Conservation (phyloP, 495 filamentous ascomycete genomes). For the Collariella sp. region DNA sequence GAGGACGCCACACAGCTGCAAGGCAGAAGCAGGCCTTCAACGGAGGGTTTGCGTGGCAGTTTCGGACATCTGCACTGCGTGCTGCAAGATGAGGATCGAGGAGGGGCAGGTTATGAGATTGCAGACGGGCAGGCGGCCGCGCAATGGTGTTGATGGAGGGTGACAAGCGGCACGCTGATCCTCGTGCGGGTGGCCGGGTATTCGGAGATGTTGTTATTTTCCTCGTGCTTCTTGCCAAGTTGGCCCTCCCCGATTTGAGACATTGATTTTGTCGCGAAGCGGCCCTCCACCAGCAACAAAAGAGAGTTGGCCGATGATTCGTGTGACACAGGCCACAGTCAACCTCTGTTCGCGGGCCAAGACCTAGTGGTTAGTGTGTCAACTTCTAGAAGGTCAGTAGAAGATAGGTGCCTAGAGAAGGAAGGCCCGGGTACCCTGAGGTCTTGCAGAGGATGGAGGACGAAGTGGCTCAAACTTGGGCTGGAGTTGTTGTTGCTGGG, state of each 20-base stretch:
- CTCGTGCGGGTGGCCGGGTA: not conserved
- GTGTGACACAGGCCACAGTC: constrained; percentile 20
- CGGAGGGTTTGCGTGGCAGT: not conserved
- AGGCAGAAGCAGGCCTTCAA: not conserved
- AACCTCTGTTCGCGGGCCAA: constrained; percentile 17
- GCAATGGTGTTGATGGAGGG: constrained; percentile 9
- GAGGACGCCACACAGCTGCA: too few species aligned
- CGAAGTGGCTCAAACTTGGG: too few species aligned
- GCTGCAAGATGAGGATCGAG: constrained; percentile 13
- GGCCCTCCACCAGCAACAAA: constrained; percentile 24
- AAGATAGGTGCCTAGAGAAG: constrained; percentile 9
- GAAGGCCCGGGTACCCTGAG: too few species aligned
- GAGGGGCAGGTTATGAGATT: not conserved
- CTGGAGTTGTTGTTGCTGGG: too few species aligned
- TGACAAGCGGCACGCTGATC: not conserved
- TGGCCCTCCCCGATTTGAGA: not conserved
- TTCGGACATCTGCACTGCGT: not conserved
- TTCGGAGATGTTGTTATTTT: not conserved
- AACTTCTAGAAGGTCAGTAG: constrained; percentile 7
- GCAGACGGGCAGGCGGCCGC: not conserved
- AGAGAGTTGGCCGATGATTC: constrained; percentile 30
- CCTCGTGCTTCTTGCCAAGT: not conserved
- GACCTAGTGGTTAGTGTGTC: constrained; percentile 6
- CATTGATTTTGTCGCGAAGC: not conserved
- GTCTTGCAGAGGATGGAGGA: constrained; percentile 5